phyloP scores from a whole-genome alignment of 495 filamentous ascomycete species.

The Neurospora sp. region DNA sequence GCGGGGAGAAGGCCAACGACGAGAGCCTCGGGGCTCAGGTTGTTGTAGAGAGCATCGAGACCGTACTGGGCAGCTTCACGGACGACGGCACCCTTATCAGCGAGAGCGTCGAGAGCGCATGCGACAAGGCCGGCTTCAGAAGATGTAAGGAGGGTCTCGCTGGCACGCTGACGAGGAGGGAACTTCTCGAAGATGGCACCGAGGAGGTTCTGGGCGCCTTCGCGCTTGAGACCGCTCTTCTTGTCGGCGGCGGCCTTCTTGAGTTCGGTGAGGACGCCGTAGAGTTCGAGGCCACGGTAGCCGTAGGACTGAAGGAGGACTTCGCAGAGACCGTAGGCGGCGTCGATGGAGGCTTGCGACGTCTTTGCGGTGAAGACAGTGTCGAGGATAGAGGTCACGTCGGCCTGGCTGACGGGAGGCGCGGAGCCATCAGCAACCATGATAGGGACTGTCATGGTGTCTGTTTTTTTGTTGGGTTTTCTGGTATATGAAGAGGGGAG shows the following conservation, averaged over 20 bases:
- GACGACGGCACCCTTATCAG: slow-evolving; percentile 84
- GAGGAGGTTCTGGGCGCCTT: slow-evolving; percentile 90
- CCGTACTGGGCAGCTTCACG: slow-evolving; percentile 90
- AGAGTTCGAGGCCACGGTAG: slow-evolving; percentile 58
- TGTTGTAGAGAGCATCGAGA: slow-evolving; percentile 73
- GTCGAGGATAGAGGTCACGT: slow-evolving; percentile 61
- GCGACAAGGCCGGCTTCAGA: slow-evolving; percentile 66
- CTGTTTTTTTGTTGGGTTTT: not conserved
- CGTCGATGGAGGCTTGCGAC: slow-evolving; percentile 79
- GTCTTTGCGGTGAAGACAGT: slow-evolving; percentile 70
- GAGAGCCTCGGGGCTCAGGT: slow-evolving; percentile 69
- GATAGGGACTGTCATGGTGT: slow-evolving; percentile 23
- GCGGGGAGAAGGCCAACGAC: slow-evolving; percentile 69
- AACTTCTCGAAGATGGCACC: slow-evolving; percentile 89
- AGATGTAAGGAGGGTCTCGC: slow-evolving; percentile 69
- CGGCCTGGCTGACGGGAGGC: slow-evolving; percentile 56
- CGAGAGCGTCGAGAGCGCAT: slow-evolving; percentile 69
- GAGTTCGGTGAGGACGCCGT: slow-evolving; percentile 61
- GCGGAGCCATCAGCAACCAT: slow-evolving; percentile 25
- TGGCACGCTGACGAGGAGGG: slow-evolving; percentile 63
- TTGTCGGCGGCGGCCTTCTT: slow-evolving; percentile 88
- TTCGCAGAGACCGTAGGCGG: slow-evolving; percentile 71
- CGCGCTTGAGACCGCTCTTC: slow-evolving; percentile 76
- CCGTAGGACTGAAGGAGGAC: slow-evolving; percentile 69
- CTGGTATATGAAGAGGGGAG: not conserved